These are phyloP conservation scores for Aspergillus melleus DNA, from an alignment of 2,329 filamentous ascomycete genomes.

Conservation along the genomic window DNA sequence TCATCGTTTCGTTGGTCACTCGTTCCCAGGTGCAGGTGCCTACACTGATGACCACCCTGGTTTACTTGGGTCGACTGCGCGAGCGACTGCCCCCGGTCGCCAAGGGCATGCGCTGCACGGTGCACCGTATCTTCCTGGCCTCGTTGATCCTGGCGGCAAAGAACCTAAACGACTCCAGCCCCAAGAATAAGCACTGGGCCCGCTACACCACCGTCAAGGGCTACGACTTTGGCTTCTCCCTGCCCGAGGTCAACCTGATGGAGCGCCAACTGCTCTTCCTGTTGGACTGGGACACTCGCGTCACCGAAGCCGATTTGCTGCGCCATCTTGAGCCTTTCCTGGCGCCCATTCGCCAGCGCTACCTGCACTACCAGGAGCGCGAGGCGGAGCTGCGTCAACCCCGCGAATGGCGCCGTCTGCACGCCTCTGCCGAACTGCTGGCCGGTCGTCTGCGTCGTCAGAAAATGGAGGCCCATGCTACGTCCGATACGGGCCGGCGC, in stretches of 20 bases:
- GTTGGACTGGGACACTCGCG: conserved; percentile 89
- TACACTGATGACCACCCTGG: conserved; percentile 93
- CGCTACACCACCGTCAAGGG: conserved; percentile 79
- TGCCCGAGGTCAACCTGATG: conserved; percentile 98
- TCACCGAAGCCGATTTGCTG: conserved; percentile 83
- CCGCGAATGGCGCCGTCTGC: conserved; percentile 39
- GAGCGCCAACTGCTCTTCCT: conserved; percentile 97
- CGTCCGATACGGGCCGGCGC: conserved; percentile 16
- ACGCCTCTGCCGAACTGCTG: conserved; percentile 36
- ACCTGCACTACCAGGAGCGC: conserved; percentile 53
- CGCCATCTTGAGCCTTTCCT: conserved; percentile 85
- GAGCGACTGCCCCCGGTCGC: conserved; percentile 86
- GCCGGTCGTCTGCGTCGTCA: conserved; percentile 38
- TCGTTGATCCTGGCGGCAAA: conserved; percentile 72
- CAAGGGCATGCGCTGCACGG: conserved; percentile 93
- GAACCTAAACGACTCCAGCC: conserved; percentile 97
- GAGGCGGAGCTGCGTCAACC: conserved; percentile 37
- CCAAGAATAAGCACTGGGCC: conserved; percentile 99
- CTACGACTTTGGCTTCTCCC: conserved; percentile 82
- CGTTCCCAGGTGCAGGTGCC: conserved; percentile 96
- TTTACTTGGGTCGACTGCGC: conserved; percentile 85
- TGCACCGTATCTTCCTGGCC: conserved; percentile 93
- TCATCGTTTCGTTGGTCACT: conserved; percentile 88
- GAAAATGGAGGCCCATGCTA: conserved; percentile 33
- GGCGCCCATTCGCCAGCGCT: conserved; percentile 70